phyloP scores from a whole-genome alignment of 2,329 filamentous ascomycete genomes.

The Chalara sp. region DNA sequence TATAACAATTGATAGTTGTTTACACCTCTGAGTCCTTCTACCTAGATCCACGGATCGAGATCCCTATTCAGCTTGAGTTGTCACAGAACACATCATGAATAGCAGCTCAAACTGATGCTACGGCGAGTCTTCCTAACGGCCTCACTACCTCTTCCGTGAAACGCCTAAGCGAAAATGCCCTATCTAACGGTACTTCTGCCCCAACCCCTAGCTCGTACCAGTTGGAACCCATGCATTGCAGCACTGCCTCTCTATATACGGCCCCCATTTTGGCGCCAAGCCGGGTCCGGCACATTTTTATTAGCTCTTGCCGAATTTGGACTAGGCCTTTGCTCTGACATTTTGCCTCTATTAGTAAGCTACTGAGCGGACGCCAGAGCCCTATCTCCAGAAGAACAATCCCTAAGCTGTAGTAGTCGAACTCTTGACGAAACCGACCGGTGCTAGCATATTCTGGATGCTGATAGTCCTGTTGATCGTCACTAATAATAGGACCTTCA shows the following conservation, averaged over 20 bases:
- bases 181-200: too few relatives aligned
- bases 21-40: too few relatives aligned
- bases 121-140: too few relatives aligned
- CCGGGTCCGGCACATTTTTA: neutral
- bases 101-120: neutral
- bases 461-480: neutral
- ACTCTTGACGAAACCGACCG: neutral
- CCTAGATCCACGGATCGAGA: too few relatives aligned
- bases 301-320: neutral
- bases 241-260: neutral
- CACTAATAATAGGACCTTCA: neutral
- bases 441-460: neutral
- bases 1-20: too few relatives aligned
- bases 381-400: neutral
- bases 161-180: too few relatives aligned
- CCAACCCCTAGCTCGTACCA: too few relatives aligned
- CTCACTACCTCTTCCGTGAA: too few relatives aligned
- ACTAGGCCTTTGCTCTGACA: neutral
- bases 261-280: neutral
- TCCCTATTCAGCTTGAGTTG: too few relatives aligned
- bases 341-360: neutral
- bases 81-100: neutral
- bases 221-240: neutral
- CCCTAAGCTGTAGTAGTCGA: neutral
- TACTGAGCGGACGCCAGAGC: neutral